Evolutionary conservation across 805 yeast genomes (phyloP), one percentile per base, ranked within the genome.

Genomic region (Lipomyces lipofer): DNA sequence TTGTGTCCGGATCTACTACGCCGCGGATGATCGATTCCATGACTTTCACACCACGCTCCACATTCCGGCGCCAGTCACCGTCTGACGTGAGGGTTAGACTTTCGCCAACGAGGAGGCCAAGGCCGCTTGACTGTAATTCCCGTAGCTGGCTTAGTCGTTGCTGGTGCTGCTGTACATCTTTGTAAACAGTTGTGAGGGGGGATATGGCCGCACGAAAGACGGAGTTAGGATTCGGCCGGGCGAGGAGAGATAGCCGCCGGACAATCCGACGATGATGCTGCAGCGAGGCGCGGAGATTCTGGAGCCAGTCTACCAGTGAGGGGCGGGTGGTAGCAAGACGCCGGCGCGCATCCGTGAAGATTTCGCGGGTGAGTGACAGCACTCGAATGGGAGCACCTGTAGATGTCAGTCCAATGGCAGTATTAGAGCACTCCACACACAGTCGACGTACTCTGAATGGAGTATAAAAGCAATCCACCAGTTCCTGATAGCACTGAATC

Each of bases 401-500:
- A 6, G 17, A 8, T 17, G n/a, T n/a, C n/a, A n/a, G n/a, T n/a
- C n/a, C n/a, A n/a, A n/a, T n/a, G n/a, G n/a, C n/a, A n/a, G 9
- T 19, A 10, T 24, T 22, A n/a, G 15, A 28, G 19, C 12, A 10
- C 2, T 8, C 27, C 9, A 78, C 6, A 71, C 56, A 0, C 69
- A 19, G 17, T 21, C 9, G 12, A 25, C 56, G 25, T 42, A 52
- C 56, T 70, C 63, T 78, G 84, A 7, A 78, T 19, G 0, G 75
- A 60, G 54, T 78, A 78, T 1, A 76, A 17, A 2, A 65, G 46
- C 15, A 69, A 54, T 27, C 72, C 69, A 17, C 64, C 58, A 1
- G 64, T 65, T 3, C 76, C 72, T 10, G 70, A 61, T 2, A 71
- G 60, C 0, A 74, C 64, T 1, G 66, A 47, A 25, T 79, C 78